Evolutionary conservation across 495 filamentous ascomycete genomes (phyloP).

Genomic region (Glonium stellatum): DNA sequence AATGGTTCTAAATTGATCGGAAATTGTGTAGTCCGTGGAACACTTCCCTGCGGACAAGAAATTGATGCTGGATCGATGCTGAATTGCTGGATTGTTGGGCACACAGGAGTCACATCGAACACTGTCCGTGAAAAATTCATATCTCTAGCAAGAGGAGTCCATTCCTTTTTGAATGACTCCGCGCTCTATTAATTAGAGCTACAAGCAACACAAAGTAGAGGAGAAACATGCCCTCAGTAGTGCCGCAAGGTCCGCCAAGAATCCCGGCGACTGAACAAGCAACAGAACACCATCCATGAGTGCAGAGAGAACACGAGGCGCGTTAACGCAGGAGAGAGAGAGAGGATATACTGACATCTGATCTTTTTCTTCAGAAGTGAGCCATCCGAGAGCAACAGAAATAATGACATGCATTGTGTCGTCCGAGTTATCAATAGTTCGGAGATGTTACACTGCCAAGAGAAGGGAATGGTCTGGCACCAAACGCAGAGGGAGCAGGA

Average conservation of each 20-base stretch:
- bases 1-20: too few species aligned
- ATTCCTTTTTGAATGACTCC: slow-evolving; percentile 3
- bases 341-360: background rate
- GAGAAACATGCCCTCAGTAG: background rate
- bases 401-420: slow-evolving; percentile 2
- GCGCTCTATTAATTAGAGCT: background rate
- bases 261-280: background rate
- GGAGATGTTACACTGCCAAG: slow-evolving; percentile 9
- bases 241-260: background rate
- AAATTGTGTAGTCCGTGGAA: too few species aligned
- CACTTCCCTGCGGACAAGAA: too few species aligned
- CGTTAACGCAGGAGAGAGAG: background rate
- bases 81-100: too few species aligned
- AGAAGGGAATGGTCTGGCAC: slow-evolving; percentile 25
- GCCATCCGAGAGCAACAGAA: background rate
- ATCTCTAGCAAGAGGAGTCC: slow-evolving; percentile 5
- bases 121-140: background rate
- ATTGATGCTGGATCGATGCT: too few species aligned
- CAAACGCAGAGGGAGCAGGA: slow-evolving; percentile 26
- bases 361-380: background rate
- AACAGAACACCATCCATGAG: slow-evolving; percentile 4
- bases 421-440: background rate
- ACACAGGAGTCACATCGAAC: background rate
- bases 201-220: background rate
- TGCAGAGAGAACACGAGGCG: background rate